Conservation (phyloP, 805 yeast genomes). For the Monosporozyma siamensis region DNA sequence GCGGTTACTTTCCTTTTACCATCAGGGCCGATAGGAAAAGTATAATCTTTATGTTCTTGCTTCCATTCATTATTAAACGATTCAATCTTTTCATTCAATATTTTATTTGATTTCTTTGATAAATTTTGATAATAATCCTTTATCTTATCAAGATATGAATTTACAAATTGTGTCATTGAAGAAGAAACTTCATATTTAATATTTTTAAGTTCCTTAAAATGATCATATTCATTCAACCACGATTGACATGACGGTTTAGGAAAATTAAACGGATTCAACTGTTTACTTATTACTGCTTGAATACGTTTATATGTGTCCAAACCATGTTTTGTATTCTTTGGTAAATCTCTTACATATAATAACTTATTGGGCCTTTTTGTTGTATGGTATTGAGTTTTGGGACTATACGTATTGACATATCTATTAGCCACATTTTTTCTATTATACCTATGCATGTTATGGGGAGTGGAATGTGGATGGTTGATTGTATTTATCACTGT, state of each 20-base stretch:
- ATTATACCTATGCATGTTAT: conserved; percentile 1
- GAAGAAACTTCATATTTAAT: conserved; percentile 2
- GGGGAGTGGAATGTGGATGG: neutral
- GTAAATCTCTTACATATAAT: conserved; percentile 9
- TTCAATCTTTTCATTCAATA: conserved; percentile 7
- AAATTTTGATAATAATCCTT: conserved; percentile 4
- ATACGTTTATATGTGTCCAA: conserved; percentile 5
- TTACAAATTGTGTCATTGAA: neutral
- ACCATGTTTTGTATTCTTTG: conserved; percentile 6
- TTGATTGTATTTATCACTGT: neutral
- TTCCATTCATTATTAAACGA: conserved; percentile 3
- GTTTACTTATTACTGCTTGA: neutral
- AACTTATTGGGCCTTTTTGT: neutral
- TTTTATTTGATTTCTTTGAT: conserved; percentile 7
- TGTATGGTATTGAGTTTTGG: neutral
- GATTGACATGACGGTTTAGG: conserved; percentile 1
- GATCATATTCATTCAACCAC: conserved; percentile 16
- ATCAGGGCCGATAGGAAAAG: neutral
- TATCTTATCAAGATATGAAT: conserved; percentile 9
- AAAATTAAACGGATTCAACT: neutral
- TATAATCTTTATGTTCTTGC: neutral
- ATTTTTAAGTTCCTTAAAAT: conserved; percentile 12
- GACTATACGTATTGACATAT: neutral
- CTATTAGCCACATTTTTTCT: neutral
- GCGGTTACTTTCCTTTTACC: neutral